phyloP scores from a whole-genome alignment of 1,284 basidiomycete species.

The Cutaneotrichosporon spelunceum region DNA sequence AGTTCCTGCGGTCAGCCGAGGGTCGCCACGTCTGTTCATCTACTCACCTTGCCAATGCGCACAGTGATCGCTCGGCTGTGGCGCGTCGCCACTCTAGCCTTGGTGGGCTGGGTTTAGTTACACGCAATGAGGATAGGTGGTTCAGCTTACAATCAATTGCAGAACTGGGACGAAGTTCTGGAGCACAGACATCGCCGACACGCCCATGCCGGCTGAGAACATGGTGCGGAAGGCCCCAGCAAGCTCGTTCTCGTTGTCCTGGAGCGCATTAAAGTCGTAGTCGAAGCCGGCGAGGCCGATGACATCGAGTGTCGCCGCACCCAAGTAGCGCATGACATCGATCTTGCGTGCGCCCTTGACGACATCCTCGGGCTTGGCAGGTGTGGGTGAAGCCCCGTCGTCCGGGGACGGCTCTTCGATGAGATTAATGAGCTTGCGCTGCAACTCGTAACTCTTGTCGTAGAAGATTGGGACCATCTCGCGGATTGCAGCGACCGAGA shows the following conservation, averaged over 20 bases:
- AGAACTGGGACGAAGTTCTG: slow-evolving; percentile 62
- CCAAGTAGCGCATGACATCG: slow-evolving; percentile 62
- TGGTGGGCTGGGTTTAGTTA: slow-evolving; percentile 1
- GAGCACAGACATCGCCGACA: slow-evolving; percentile 59
- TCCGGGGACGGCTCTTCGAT: slow-evolving; percentile 59
- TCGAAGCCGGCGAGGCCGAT: slow-evolving; percentile 67
- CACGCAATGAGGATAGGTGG: background rate
- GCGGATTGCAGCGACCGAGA: slow-evolving; percentile 43
- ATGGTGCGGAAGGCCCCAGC: slow-evolving; percentile 34
- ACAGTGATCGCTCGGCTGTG: slow-evolving; percentile 4
- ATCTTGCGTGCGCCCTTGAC: slow-evolving; percentile 34
- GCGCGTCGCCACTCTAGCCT: background rate
- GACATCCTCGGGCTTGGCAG: slow-evolving; percentile 17
- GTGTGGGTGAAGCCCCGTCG: slow-evolving; percentile 10
- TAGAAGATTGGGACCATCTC: slow-evolving; percentile 59
- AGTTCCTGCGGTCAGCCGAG: slow-evolving; percentile 46
- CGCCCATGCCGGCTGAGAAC: slow-evolving; percentile 4
- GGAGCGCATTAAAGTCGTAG: slow-evolving; percentile 54
- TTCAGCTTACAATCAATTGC: slow-evolving; percentile 42
- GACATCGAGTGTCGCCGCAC: slow-evolving; percentile 62
- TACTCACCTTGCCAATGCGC: slow-evolving; percentile 9
- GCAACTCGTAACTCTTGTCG: slow-evolving; percentile 60
- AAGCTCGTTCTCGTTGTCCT: slow-evolving; percentile 34
- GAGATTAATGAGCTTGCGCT: slow-evolving; percentile 59
- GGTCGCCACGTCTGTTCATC: too few relatives aligned